phyloP scores from a whole-genome alignment of 2,329 filamentous ascomycete species.

The Nemania sp. region DNA sequence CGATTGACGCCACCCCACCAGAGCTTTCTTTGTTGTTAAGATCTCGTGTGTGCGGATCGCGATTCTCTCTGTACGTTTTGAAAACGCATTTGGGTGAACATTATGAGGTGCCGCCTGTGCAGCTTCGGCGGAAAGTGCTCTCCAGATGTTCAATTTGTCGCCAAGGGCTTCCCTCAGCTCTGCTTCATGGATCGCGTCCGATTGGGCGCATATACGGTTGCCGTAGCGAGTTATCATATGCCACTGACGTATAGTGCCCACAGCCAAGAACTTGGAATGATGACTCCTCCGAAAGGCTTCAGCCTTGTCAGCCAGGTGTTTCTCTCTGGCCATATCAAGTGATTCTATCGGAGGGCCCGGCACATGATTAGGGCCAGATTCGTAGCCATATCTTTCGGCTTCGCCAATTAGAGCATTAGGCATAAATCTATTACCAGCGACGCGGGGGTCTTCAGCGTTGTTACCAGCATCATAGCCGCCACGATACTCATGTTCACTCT shows the following conservation, averaged over 20 bases:
- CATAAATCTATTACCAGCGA: conserved; percentile 28
- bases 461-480: not conserved
- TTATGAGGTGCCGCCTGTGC: conserved; percentile 28
- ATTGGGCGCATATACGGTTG: conserved; percentile 30
- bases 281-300: conserved; percentile 36
- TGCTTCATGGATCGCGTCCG: conserved; percentile 33
- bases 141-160: conserved; percentile 36
- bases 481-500: conserved; percentile 38
- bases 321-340: conserved; percentile 14
- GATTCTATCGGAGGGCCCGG: conserved; percentile 3
- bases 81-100: conserved; percentile 37
- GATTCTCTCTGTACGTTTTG: conserved; percentile 39
- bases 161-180: conserved; percentile 32
- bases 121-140: conserved; percentile 32
- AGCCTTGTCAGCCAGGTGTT: conserved; percentile 30
- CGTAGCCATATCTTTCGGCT: conserved; percentile 5
- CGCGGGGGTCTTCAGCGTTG: conserved; percentile 27
- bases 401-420: conserved; percentile 3
- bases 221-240: conserved; percentile 34
- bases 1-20: conserved; percentile 35
- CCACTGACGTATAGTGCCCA: conserved; percentile 37
- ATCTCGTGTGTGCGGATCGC: conserved; percentile 39
- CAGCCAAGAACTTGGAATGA: conserved; percentile 33
- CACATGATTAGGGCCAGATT: not conserved
- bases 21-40: conserved; percentile 30